phyloP scores from a whole-genome alignment of 176 grass and related monocot species.

The Saccharum spontaneum region DNA sequence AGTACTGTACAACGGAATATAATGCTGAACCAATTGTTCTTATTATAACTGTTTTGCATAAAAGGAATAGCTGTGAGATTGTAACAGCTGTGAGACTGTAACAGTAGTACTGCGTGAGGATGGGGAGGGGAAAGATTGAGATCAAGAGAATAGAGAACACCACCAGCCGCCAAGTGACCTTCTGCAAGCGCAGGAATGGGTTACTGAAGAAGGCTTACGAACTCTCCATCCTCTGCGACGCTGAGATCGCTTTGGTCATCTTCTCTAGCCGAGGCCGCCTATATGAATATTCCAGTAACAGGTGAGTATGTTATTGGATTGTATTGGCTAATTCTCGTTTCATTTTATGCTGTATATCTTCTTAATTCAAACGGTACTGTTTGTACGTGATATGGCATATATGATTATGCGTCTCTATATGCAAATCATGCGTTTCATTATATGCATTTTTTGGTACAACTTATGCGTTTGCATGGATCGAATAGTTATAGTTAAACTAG shows the following conservation, averaged over 20 bases:
- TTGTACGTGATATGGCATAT: neutral
- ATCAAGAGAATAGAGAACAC: conserved; percentile 55
- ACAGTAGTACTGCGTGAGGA: neutral
- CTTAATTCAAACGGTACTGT: neutral
- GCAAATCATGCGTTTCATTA: neutral
- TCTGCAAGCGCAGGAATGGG: conserved; percentile 50
- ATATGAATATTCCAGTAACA: conserved; percentile 46
- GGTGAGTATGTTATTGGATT: neutral
- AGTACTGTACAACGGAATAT: neutral
- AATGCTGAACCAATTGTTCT: neutral
- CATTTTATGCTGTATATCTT: neutral
- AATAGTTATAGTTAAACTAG: neutral
- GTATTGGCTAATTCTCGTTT: neutral
- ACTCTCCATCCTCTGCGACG: conserved; percentile 47
- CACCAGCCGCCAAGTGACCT: conserved; percentile 48
- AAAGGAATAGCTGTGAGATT: neutral
- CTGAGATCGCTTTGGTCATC: conserved; percentile 45
- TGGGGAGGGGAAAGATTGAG: conserved; percentile 51
- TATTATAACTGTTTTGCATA: neutral
- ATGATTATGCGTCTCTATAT: neutral
- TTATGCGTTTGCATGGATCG: neutral
- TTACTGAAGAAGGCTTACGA: conserved; percentile 53
- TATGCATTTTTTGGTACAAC: neutral
- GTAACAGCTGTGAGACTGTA: neutral
- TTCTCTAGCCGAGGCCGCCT: conserved; percentile 47